Evolutionary conservation across 441 rosid species (phyloP), one percentile per base, ranked within the genome.

Genomic region (Populus trichocarpa): DNA sequence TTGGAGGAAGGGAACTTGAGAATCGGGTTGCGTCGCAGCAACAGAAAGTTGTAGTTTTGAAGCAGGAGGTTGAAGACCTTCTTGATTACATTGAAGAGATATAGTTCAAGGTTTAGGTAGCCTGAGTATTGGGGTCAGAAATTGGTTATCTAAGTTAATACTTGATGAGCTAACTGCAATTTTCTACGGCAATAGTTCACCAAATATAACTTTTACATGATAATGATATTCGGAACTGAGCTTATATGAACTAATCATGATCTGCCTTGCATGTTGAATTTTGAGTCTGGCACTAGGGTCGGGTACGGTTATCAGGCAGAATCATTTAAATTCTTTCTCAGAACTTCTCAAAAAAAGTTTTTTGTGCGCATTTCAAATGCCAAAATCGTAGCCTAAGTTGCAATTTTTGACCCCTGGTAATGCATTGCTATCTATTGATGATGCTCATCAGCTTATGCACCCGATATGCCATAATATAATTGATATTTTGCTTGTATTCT

Each of bases 41-140:
- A 85, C 94, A 86, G 81, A 94, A 88, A 86, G 85, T 96, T 67
- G 66, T 79, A 28, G 84, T 87, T 6, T 76, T 93, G 86, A 93
- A 91, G 87, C 95, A 89, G 81, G 98, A 96, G 76, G 88, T 94
- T 6, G 98, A 93, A 40, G 93, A 93, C 82, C 91, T 94, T 81
- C 87, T 92, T 63, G 98, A 94, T 32, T 85, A 87, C 83, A 85
- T 92, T 16, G 96, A 89, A 68, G 96, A 92, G 78, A 78, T 83
- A 69, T 83, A 75, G 67, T 64, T 59, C 32, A 2, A 50, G 8
- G 72, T 42, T 63, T 36, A 46, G 68, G 26, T 28, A 4, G 26
- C 28, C 23, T 5, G 35, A 66, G 20, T 22, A 35, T 77, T 20
- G 20, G 61, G 66, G 20, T 50, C 36, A 46, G 79, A 53, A 72